Percentiles rank a stretch among this genome's conserved stretches.
Evolutionary conservation across 176 grass and related monocot species (phyloP).

Genomic region (Otatea glauca): DNA sequence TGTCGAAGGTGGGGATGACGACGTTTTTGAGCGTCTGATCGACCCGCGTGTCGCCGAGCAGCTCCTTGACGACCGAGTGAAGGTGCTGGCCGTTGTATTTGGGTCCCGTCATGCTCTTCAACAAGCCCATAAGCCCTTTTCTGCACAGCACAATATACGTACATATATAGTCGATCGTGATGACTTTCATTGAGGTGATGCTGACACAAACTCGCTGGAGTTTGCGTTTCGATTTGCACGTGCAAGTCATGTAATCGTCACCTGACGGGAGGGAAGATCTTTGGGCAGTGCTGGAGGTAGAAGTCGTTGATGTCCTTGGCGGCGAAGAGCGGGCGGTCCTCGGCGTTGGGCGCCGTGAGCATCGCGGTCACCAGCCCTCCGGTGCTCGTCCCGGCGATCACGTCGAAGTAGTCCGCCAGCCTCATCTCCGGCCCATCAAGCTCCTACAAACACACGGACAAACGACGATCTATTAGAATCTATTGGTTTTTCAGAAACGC

Average conservation of each 20-base stretch:
- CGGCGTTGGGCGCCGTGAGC: constrained; percentile 31
- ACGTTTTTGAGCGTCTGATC: constrained; percentile 34
- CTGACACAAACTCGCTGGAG: not conserved
- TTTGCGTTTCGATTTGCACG: not conserved
- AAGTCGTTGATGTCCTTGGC: constrained; percentile 55
- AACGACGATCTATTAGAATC: no score
- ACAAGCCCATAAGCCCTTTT: not conserved
- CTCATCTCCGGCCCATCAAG: constrained; percentile 8
- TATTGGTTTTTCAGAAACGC: no score
- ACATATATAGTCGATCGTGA: not conserved
- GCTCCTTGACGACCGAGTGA: constrained; percentile 32
- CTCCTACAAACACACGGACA: constrained; percentile 1
- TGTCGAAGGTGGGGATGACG: constrained; percentile 66
- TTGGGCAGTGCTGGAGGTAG: constrained; percentile 53
- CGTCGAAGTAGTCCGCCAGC: constrained; percentile 73
- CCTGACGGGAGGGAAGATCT: constrained; percentile 41
- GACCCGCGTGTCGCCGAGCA: constrained; percentile 32
- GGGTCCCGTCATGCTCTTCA: not conserved
- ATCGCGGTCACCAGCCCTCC: constrained; percentile 49
- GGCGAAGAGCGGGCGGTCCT: constrained; percentile 44
- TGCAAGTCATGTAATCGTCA: not conserved
- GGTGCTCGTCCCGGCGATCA: constrained; percentile 78
- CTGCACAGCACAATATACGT: not conserved
- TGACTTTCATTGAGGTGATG: not conserved
- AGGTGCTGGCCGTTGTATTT: constrained; percentile 53